Evolutionary conservation across 768 basidiomycete species (phyloP).

Genomic region (Pulveroboletus sp.): DNA sequence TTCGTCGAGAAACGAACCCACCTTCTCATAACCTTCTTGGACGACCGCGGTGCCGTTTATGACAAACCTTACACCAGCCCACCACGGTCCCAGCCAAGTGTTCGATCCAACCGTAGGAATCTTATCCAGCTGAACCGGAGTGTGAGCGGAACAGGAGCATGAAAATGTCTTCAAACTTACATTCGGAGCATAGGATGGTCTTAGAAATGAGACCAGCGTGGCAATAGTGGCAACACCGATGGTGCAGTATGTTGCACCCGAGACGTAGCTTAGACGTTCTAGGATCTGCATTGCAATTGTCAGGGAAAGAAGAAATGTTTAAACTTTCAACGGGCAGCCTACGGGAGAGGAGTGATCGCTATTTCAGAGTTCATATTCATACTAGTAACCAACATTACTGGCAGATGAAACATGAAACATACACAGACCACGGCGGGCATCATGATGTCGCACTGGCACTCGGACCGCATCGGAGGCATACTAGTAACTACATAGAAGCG

Average conservation of each 20-base stretch:
- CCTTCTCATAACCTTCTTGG: constrained; percentile 33
- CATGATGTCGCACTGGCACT: too few relatives aligned
- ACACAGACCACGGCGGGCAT: too few relatives aligned
- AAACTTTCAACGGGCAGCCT: too few relatives aligned
- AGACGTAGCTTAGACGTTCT: not conserved
- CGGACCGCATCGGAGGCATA: too few relatives aligned
- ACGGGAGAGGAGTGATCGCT: too few relatives aligned
- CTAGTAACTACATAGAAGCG: too few relatives aligned
- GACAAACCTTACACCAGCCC: constrained; percentile 18
- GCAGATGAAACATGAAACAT: too few relatives aligned
- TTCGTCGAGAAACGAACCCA: not conserved
- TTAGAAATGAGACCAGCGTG: not conserved
- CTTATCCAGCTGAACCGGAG: constrained; percentile 16
- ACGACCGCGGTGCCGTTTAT: constrained; percentile 20
- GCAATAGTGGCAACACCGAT: not conserved
- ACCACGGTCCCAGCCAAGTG: constrained; percentile 27
- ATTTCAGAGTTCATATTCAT: too few relatives aligned
- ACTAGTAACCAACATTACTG: too few relatives aligned
- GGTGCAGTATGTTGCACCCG: not conserved
- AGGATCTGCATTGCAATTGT: not conserved
- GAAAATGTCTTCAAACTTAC: not conserved
- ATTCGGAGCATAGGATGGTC: not conserved
- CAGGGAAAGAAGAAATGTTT: too few relatives aligned
- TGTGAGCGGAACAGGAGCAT: not conserved
- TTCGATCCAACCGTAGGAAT: constrained; percentile 32